Conservation (phyloP, 768 basidiomycete genomes). For the Terana coerulea region DNA sequence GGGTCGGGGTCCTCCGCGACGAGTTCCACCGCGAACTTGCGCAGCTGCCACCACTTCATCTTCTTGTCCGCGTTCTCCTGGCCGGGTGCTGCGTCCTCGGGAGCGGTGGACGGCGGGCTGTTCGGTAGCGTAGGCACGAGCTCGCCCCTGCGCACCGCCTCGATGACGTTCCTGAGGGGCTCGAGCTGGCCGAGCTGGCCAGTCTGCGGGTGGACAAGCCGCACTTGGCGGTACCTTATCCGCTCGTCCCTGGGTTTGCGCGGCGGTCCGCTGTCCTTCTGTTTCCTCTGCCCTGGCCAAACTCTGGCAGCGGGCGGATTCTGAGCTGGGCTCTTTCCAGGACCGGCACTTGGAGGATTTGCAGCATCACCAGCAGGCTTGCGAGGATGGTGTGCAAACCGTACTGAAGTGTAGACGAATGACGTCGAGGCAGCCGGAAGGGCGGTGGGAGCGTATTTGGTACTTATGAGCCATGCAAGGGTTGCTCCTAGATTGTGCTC, state of each 20-base stretch:
- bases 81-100: neutral
- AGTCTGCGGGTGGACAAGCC: slow-evolving; percentile 45
- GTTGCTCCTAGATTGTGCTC: no score
- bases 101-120: neutral
- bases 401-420: no score
- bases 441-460: no score
- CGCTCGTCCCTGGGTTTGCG: slow-evolving; percentile 27
- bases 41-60: slow-evolving; percentile 23
- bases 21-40: slow-evolving; percentile 45
- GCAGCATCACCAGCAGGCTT: no score
- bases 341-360: no score
- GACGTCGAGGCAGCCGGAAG: no score
- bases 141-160: neutral
- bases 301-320: no score
- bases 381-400: no score
- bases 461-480: no score
- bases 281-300: no score
- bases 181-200: slow-evolving; percentile 33
- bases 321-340: no score
- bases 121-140: no score
- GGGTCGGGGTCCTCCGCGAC: slow-evolving; percentile 46
- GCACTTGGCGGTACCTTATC: slow-evolving; percentile 41
- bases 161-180: slow-evolving; percentile 42
- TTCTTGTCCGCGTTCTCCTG: neutral
- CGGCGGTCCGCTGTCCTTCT: neutral